Evolutionary conservation across 768 basidiomycete genomes (phyloP).

Genomic region (Glaciozyma antarctica): DNA sequence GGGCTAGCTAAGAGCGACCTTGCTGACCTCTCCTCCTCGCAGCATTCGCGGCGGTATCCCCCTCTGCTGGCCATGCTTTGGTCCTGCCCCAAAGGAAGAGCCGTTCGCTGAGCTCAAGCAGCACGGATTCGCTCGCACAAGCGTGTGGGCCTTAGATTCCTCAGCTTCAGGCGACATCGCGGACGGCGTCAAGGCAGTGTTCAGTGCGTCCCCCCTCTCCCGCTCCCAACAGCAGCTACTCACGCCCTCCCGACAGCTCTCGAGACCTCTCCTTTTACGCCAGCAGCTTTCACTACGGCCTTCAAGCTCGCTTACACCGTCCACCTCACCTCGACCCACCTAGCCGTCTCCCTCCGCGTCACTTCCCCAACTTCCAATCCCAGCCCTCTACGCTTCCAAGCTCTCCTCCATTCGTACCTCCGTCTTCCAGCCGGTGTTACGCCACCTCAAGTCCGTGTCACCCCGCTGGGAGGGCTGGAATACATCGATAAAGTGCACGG

Average conservation of each 20-base stretch:
- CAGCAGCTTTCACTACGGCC: slow-evolving; percentile 50
- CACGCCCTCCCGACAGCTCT: slow-evolving; percentile 44
- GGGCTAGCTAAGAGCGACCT: too few species aligned
- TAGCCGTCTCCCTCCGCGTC: slow-evolving; percentile 53
- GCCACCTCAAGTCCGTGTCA: slow-evolving; percentile 52
- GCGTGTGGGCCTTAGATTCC: slow-evolving; percentile 54
- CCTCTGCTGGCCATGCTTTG: slow-evolving; percentile 55
- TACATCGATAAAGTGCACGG: slow-evolving; percentile 65
- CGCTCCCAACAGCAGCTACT: neutral
- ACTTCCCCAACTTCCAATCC: slow-evolving; percentile 9
- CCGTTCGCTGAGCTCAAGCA: slow-evolving; percentile 58
- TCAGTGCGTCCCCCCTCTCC: slow-evolving; percentile 50
- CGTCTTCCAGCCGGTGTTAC: slow-evolving; percentile 43
- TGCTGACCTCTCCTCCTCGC: too few species aligned
- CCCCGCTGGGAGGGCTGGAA: slow-evolving; percentile 53
- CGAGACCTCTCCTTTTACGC: slow-evolving; percentile 53
- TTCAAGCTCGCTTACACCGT: slow-evolving; percentile 76
- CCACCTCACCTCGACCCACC: slow-evolving; percentile 59
- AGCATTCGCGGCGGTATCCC: slow-evolving; percentile 32
- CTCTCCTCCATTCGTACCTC: slow-evolving; percentile 85
- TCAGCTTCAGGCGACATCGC: slow-evolving; percentile 51
- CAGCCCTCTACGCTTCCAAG: slow-evolving; percentile 59
- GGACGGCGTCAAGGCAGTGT: slow-evolving; percentile 54
- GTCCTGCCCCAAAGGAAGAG: slow-evolving; percentile 59
- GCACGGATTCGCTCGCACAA: slow-evolving; percentile 84